phyloP scores from a whole-genome alignment of 2,329 filamentous ascomycete genomes.

The Rutstroemia sydowiana region DNA sequence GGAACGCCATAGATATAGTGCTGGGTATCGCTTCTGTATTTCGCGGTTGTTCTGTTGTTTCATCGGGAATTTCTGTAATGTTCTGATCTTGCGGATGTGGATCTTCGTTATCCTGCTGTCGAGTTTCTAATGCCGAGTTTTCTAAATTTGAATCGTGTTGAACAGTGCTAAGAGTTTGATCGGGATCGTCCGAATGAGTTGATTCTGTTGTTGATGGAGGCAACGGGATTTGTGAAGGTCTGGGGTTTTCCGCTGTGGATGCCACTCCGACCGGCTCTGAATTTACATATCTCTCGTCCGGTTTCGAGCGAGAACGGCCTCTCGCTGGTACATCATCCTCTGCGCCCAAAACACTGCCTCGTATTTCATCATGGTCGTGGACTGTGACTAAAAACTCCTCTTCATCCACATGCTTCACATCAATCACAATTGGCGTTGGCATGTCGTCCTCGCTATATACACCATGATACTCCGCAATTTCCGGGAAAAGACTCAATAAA shows the following conservation, averaged over 20 bases:
- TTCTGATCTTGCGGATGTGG: neutral
- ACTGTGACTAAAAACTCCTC: conserved; percentile 4
- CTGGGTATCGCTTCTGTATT: conserved; percentile 18
- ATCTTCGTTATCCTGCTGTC: conserved; percentile 2
- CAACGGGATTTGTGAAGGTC: conserved; percentile 7
- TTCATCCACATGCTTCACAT: conserved; percentile 20
- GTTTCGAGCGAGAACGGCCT: conserved; percentile 27
- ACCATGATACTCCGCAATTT: conserved; percentile 18
- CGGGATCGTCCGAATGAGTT: conserved; percentile 9
- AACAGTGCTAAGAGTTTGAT: neutral
- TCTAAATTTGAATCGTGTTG: conserved; percentile 7
- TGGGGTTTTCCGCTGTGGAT: neutral
- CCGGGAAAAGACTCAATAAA: conserved; percentile 65
- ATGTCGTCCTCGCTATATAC: conserved; percentile 4
- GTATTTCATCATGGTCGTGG: neutral
- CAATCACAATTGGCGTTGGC: conserved; percentile 24
- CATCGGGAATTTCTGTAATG: neutral
- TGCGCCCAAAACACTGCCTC: neutral
- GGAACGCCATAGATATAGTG: conserved; percentile 13
- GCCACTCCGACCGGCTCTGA: neutral
- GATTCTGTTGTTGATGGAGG: conserved; percentile 15
- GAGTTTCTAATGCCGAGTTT: conserved; percentile 4
- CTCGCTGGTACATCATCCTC: conserved; percentile 21
- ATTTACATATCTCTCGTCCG: conserved; percentile 7
- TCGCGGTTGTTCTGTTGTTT: conserved; percentile 18